Evolutionary conservation across 1,284 basidiomycete species (phyloP), one percentile per base, ranked within the genome.

Genomic region (Cryptococcus floricola): DNA sequence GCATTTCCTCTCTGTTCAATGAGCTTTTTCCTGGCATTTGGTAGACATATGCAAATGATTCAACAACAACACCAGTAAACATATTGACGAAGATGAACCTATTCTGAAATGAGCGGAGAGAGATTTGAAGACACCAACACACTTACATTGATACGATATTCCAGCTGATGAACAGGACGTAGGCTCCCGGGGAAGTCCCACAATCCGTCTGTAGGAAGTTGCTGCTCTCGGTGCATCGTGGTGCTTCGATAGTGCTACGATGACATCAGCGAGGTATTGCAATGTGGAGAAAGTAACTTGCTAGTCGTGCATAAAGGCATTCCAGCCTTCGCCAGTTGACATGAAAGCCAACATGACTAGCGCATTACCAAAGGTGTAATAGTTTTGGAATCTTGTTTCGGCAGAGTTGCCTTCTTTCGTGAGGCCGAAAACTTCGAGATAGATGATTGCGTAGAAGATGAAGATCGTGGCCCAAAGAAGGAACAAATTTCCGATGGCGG

Each of bases 21-120:
- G 87, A 86, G 54, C 86, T 88, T 28, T 87, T 87, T 19, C 89
- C 88, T 6, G 78, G 76, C 54, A 89, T 84, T 52, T 96, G 92
- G 77, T 94, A 95, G 9, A 98, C 91, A 74, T 95, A 97, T 19
- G 91, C 90, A 75, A 98, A 98, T 70, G 89, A 96, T 75, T 98
- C 89, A 66, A 98, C 93, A 55, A 98, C 89, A 60, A 94, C 91
- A 86, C 88, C 89, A 78, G 89, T 91, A 74, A 93, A 93, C 84
- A 94, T 87, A 79, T 96, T 96, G 65, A 91, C 83, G 78, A 98
- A 94, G 67, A 94, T 91, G 71, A 92, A 93, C 91, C 92, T 70
- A 54, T 18, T 3, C 4, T 18, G 18, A 48, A 0, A 10, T 38
- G 19, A 39, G 52, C 31, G n/a, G 12, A 37, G 37, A 39, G 16